Conservation (phyloP, 2,329 filamentous ascomycete genomes). For the Bipolaris zeicola region DNA sequence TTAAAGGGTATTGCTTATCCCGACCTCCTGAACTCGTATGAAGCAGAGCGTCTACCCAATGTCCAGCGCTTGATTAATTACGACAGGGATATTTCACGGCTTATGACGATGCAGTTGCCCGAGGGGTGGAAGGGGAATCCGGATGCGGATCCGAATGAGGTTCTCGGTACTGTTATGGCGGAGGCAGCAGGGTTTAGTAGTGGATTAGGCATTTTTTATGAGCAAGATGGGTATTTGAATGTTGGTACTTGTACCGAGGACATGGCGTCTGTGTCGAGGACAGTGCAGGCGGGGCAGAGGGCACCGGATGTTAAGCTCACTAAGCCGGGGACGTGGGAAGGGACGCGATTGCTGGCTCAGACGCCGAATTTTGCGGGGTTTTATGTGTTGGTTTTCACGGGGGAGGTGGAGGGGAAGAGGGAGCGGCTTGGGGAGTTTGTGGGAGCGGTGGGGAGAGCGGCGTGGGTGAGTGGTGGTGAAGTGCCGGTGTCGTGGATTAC, state of each 20-base stretch:
- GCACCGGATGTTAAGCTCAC: slow-evolving; percentile 55
- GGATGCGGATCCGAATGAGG: slow-evolving; percentile 35
- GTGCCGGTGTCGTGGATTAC: slow-evolving; percentile 33
- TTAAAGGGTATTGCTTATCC: slow-evolving; percentile 48
- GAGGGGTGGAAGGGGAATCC: slow-evolving; percentile 41
- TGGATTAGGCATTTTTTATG: slow-evolving; percentile 43
- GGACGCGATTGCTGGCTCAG: slow-evolving; percentile 52
- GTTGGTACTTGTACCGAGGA: slow-evolving; percentile 11
- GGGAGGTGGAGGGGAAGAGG: slow-evolving; percentile 33
- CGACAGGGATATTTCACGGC: slow-evolving; percentile 43
- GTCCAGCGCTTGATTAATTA: slow-evolving; percentile 51
- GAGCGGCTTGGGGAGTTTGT: slow-evolving; percentile 19
- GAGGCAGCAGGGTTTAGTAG: slow-evolving; percentile 39
- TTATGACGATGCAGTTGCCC: slow-evolving; percentile 45
- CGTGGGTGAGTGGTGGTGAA: slow-evolving; percentile 19
- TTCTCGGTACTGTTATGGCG: slow-evolving; percentile 34
- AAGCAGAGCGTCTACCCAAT: slow-evolving; percentile 56
- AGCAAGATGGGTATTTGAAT: slow-evolving; percentile 45
- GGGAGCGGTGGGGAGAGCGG: slow-evolving; percentile 3
- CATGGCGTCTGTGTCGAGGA: background rate
- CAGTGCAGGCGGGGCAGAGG: slow-evolving; percentile 50
- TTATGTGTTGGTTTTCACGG: slow-evolving; percentile 52
- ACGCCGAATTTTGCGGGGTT: slow-evolving; percentile 54
- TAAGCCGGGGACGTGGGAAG: slow-evolving; percentile 54
- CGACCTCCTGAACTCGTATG: slow-evolving; percentile 56